Percentiles rank a stretch among this genome's conserved stretches.
Evolutionary conservation across 2,329 filamentous ascomycete species (phyloP).

Genomic region (Fusarium lateritium): DNA sequence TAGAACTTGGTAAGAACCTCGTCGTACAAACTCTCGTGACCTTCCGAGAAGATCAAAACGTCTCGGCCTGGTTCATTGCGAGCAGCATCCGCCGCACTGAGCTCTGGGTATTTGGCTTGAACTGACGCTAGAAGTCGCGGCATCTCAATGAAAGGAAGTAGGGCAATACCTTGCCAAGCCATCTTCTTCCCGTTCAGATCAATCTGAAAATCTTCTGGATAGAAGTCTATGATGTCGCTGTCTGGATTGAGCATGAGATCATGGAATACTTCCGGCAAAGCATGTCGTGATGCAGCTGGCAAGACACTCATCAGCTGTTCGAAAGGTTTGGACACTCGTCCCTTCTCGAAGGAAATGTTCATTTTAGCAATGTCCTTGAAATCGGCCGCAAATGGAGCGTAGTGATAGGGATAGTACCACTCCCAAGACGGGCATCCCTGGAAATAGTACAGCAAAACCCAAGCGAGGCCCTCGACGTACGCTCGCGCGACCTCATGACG

Average conservation of each 20-base stretch:
- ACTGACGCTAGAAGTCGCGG: constrained; percentile 86
- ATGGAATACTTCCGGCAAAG: constrained; percentile 90
- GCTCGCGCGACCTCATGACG: constrained; percentile 88
- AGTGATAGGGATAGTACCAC: constrained; percentile 99
- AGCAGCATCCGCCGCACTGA: constrained; percentile 81
- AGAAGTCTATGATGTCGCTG: constrained; percentile 97
- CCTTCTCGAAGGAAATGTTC: constrained; percentile 86
- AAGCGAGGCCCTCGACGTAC: constrained; percentile 95
- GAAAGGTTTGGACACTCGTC: constrained; percentile 89
- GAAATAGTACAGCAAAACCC: constrained; percentile 98
- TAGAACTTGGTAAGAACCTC: constrained; percentile 90
- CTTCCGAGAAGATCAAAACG: constrained; percentile 86
- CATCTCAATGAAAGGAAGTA: constrained; percentile 97
- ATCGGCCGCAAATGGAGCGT: constrained; percentile 96
- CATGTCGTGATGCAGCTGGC: constrained; percentile 92
- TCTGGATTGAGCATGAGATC: constrained; percentile 89
- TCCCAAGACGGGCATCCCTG: constrained; percentile 99
- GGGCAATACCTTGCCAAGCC: constrained; percentile 94
- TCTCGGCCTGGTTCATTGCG: constrained; percentile 88
- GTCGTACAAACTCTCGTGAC: constrained; percentile 84
- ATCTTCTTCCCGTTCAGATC: constrained; percentile 99
- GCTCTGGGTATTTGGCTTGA: constrained; percentile 82
- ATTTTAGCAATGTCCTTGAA: constrained; percentile 88
- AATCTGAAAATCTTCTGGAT: constrained; percentile 92
- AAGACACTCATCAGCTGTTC: constrained; percentile 99